A percentile compares a stretch with the other conserved stretches of the same genome.
Evolutionary conservation across 1,284 basidiomycete species (phyloP).

Genomic region (Rhodotorula sp.): DNA sequence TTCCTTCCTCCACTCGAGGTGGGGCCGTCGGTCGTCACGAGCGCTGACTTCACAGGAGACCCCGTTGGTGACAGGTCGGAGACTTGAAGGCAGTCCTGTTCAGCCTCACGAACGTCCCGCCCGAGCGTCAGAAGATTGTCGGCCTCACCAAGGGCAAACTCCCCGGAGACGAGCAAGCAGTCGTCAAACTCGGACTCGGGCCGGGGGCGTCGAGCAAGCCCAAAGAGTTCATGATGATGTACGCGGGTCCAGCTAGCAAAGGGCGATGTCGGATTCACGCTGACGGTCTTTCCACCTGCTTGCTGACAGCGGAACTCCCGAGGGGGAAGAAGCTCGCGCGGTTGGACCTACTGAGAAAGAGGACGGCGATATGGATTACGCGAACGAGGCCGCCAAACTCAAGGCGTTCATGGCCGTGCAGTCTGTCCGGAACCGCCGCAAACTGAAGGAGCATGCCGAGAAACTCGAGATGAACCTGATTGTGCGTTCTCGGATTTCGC

Average conservation of each 20-base stretch:
- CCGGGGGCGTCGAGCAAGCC: slow-evolving; percentile 49
- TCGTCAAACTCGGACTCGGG: slow-evolving; percentile 52
- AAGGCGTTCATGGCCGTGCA: slow-evolving; percentile 10
- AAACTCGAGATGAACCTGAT: slow-evolving; percentile 67
- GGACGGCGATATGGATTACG: slow-evolving; percentile 66
- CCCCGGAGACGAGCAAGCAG: slow-evolving; percentile 66
- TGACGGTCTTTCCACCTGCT: background rate
- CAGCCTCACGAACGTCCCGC: slow-evolving; percentile 72
- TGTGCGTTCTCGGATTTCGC: slow-evolving; percentile 6
- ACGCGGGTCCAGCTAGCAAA: slow-evolving; percentile 43
- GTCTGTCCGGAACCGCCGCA: slow-evolving; percentile 62
- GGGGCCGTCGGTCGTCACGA: background rate
- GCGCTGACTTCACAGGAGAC: too few relatives aligned
- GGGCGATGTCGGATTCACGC: too few relatives aligned
- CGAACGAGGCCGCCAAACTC: slow-evolving; percentile 8
- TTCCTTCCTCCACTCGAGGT: background rate
- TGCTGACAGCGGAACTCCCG: slow-evolving; percentile 59
- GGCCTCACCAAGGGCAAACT: slow-evolving; percentile 81
- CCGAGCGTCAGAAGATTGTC: slow-evolving; percentile 83
- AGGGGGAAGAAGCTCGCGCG: slow-evolving; percentile 73
- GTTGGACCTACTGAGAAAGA: slow-evolving; percentile 64
- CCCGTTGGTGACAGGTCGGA: slow-evolving; percentile 11
- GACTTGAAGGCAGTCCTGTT: slow-evolving; percentile 55
- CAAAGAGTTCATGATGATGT: slow-evolving; percentile 72
- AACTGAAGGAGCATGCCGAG: slow-evolving; percentile 68